Conservation (phyloP, 306 rosid species). For the Trifolium repens region DNA sequence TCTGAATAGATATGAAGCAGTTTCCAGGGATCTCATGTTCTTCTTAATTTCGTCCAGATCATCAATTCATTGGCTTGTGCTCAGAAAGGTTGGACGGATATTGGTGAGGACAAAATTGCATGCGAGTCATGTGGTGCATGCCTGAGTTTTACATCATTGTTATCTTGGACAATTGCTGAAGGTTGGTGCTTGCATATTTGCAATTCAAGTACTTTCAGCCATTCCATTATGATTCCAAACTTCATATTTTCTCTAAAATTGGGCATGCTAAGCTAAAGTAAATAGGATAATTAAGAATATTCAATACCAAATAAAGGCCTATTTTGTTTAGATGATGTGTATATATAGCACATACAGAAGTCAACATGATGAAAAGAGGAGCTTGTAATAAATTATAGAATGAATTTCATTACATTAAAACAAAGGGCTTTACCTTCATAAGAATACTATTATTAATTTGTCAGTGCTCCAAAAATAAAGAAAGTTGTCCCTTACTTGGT, state of each 20-base stretch:
- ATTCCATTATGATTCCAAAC: constrained; percentile 23
- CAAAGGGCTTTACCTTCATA: not conserved
- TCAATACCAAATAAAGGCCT: not conserved
- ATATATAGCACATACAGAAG: constrained; percentile 4
- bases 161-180: constrained; percentile 77
- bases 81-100: constrained; percentile 89
- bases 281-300: constrained; percentile 26
- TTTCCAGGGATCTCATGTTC: constrained; percentile 39
- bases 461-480: constrained; percentile 1
- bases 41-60: constrained; percentile 57
- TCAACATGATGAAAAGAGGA: constrained; percentile 11
- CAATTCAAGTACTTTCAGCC: constrained; percentile 23
- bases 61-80: constrained; percentile 85
- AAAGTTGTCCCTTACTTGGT: not conserved
- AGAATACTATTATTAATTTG: constrained; percentile 22
- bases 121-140: constrained; percentile 83
- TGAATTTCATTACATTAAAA: constrained; percentile 1
- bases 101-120: constrained; percentile 81
- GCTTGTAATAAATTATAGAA: constrained; percentile 17
- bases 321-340: not conserved
- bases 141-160: constrained; percentile 59
- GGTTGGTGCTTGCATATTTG: constrained; percentile 62
- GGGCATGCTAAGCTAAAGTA: constrained; percentile 21
- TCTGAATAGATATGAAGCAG: constrained; percentile 29
- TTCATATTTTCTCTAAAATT: constrained; percentile 30